phyloP scores from a whole-genome alignment of 306 rosid genomes.

The Leucaena leucocephala region DNA sequence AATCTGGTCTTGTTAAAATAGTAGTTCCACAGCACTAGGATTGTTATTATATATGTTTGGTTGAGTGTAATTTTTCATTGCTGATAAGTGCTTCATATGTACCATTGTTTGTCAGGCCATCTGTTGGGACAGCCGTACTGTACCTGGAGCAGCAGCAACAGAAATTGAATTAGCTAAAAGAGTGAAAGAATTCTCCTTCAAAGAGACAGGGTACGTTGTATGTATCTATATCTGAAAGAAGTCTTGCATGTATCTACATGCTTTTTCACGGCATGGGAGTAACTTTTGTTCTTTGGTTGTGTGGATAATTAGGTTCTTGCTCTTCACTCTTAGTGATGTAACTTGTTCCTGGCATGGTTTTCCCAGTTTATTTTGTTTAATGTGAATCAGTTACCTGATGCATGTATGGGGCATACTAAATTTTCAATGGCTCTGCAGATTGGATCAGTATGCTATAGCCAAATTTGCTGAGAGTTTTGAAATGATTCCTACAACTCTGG shows the following conservation, averaged over 20 bases:
- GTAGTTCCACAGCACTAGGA: background rate
- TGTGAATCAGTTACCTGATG: slow-evolving; percentile 13
- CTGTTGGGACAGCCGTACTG: slow-evolving; percentile 89
- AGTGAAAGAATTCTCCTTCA: slow-evolving; percentile 86
- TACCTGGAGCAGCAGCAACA: slow-evolving; percentile 97
- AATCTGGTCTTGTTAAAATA: background rate
- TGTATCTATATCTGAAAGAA: background rate
- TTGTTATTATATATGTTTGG: slow-evolving; percentile 20
- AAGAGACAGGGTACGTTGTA: slow-evolving; percentile 77
- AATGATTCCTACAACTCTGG: slow-evolving; percentile 86
- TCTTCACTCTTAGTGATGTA: background rate
- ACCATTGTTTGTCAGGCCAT: slow-evolving; percentile 66
- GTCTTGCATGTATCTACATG: background rate
- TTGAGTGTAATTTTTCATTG: slow-evolving; percentile 11
- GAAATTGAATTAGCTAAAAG: slow-evolving; percentile 90
- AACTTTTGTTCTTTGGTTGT: background rate
- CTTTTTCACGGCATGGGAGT: background rate
- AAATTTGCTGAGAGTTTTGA: slow-evolving; percentile 97
- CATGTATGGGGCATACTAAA: slow-evolving; percentile 30
- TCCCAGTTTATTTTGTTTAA: background rate
- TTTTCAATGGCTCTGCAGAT: slow-evolving; percentile 58
- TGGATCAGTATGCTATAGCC: slow-evolving; percentile 98
- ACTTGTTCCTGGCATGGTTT: background rate
- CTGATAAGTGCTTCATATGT: slow-evolving; percentile 21
- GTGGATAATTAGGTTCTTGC: background rate